Evolutionary conservation across 208 protist species (phyloP).

Genomic region (Endotrypanum monterogeii): DNA sequence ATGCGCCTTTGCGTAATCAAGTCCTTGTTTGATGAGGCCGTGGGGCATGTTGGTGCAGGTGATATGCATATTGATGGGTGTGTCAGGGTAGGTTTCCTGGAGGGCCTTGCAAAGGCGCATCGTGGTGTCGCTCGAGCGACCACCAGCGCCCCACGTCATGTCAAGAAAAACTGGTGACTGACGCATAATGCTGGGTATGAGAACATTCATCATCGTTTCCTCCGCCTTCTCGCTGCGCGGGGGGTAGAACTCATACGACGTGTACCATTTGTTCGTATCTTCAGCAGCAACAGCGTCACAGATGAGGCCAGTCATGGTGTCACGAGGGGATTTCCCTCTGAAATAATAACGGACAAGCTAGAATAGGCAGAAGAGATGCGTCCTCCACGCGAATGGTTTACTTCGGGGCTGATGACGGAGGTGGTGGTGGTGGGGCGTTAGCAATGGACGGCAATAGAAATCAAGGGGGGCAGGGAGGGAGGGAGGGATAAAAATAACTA

Average conservation of each 20-base stretch:
- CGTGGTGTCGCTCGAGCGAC: conserved; percentile 80
- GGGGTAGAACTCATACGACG: conserved; percentile 96
- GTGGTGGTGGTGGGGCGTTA: neutral
- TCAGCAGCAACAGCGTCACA: conserved; percentile 36
- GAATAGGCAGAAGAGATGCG: neutral
- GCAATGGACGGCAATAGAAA: too few relatives aligned
- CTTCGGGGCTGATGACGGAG: neutral
- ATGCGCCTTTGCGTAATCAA: conserved; percentile 79
- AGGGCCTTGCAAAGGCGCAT: conserved; percentile 80
- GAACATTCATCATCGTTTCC: conserved; percentile 75
- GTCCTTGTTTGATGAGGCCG: conserved; percentile 65
- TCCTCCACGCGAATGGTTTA: neutral
- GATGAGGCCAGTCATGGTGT: conserved; percentile 30
- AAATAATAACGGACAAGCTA: conserved; percentile 1
- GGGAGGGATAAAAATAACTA: neutral
- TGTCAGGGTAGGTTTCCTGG: conserved; percentile 81
- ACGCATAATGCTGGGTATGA: conserved; percentile 81
- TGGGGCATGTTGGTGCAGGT: conserved; percentile 95
- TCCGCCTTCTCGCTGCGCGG: conserved; percentile 93
- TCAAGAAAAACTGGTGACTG: conserved; percentile 93
- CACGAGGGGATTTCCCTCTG: neutral
- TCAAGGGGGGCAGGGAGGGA: neutral
- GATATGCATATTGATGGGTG: conserved; percentile 89
- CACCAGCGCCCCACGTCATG: conserved; percentile 97
- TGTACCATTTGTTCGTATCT: conserved; percentile 62